phyloP scores from a whole-genome alignment of 768 basidiomycete genomes.

The Chalciporus chontae region DNA sequence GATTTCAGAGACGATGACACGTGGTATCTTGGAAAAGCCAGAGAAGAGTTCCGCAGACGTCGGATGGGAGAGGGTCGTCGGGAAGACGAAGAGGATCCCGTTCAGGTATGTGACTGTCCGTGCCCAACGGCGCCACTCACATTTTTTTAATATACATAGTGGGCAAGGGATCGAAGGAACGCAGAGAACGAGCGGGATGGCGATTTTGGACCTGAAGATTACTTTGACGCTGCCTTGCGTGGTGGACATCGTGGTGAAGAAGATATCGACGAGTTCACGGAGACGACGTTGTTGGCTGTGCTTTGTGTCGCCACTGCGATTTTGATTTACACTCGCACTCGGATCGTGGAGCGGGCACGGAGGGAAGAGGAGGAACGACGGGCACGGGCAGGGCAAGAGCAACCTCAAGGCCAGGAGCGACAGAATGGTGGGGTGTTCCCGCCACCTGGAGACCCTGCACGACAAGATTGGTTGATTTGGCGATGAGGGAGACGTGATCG shows the following conservation, averaged over 20 bases:
- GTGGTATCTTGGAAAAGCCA: constrained; percentile 83
- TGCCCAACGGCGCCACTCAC: too few species aligned
- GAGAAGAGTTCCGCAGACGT: constrained; percentile 69
- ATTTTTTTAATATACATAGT: too few species aligned
- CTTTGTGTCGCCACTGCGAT: constrained; percentile 72
- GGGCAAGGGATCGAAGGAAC: constrained; percentile 72
- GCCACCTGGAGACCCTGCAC: constrained; percentile 57
- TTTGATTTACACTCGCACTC: constrained; percentile 74
- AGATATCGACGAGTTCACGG: constrained; percentile 67
- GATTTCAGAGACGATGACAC: constrained; percentile 48
- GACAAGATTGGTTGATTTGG: constrained; percentile 64
- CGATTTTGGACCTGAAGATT: constrained; percentile 80
- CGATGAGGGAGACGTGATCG: constrained; percentile 19
- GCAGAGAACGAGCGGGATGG: constrained; percentile 69
- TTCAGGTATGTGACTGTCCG: constrained; percentile 45
- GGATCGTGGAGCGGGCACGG: constrained; percentile 70
- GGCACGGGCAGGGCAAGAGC: constrained; percentile 22
- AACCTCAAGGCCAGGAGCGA: constrained; percentile 24
- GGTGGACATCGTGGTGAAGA: constrained; percentile 59
- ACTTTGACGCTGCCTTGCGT: constrained; percentile 66
- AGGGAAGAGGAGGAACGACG: constrained; percentile 53
- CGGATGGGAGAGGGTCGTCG: constrained; percentile 38
- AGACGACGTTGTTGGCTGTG: constrained; percentile 75
- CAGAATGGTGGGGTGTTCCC: constrained; percentile 52
- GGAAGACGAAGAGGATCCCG: constrained; percentile 65